Conservation (phyloP, 106 monocot genomes). For the Allium fistulosum region DNA sequence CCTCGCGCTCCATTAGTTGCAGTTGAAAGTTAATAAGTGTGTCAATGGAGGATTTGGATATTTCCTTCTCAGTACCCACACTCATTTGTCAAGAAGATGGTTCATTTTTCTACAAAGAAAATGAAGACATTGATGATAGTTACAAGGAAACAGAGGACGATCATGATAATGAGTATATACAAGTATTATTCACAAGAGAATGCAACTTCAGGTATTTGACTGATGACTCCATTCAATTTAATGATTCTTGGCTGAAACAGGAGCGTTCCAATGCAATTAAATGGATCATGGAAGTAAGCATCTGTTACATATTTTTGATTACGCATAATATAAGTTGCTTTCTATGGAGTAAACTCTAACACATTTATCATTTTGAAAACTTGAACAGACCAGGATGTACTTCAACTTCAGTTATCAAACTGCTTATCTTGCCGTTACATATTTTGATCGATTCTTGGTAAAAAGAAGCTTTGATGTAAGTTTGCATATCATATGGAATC, state of each 20-base stretch:
- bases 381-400: constrained; percentile 32
- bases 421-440: constrained; percentile 53
- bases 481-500: background rate
- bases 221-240: background rate
- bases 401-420: constrained; percentile 61
- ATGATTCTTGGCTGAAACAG: constrained; percentile 24
- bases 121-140: constrained; percentile 6
- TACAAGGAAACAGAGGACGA: constrained; percentile 9
- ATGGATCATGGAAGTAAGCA: constrained; percentile 70
- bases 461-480: constrained; percentile 52
- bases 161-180: constrained; percentile 51
- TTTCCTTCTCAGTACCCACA: constrained; percentile 23
- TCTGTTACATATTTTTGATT: background rate
- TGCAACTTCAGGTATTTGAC: constrained; percentile 4
- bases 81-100: constrained; percentile 70
- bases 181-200: constrained; percentile 44
- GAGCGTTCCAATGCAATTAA: constrained; percentile 49
- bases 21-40: too few relatives aligned
- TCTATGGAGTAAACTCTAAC: background rate
- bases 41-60: constrained; percentile 9
- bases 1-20: too few relatives aligned
- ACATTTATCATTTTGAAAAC: background rate
- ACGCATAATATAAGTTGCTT: background rate
- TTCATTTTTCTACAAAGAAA: constrained; percentile 23
- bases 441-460: constrained; percentile 73